phyloP scores from a whole-genome alignment of 2,329 filamentous ascomycete species.

The Pyrenophora graminea region DNA sequence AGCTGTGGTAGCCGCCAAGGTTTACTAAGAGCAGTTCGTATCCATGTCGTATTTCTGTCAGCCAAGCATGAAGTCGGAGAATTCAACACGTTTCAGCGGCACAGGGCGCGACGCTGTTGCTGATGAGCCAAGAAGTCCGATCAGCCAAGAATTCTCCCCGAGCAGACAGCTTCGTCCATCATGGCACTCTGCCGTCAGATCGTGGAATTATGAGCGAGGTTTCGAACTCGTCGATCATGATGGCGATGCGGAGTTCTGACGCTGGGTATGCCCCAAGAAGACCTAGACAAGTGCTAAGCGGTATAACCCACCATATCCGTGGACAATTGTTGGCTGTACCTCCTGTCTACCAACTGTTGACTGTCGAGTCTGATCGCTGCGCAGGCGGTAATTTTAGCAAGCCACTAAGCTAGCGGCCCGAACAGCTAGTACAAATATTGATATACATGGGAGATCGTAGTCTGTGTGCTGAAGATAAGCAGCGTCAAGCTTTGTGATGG shows the following conservation, averaged over 20 bases:
- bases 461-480: slow-evolving; percentile 3
- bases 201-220: background rate
- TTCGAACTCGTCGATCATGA: background rate
- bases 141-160: background rate
- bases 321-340: too few species aligned
- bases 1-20: too few species aligned
- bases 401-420: background rate
- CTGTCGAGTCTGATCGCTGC: too few species aligned
- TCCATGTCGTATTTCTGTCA: too few species aligned
- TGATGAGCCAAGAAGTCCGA: background rate
- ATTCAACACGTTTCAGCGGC: too few species aligned
- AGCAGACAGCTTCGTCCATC: background rate
- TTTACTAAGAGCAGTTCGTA: too few species aligned
- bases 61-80: too few species aligned
- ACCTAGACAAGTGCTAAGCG: too few species aligned
- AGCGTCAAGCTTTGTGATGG: background rate
- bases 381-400: background rate
- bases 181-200: background rate
- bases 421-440: background rate
- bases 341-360: too few species aligned
- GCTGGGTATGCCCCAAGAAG: background rate
- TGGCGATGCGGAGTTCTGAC: background rate
- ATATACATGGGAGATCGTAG: background rate
- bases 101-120: background rate
- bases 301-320: too few species aligned